phyloP scores from a whole-genome alignment of 805 yeast genomes.

The Candida nanaspora region DNA sequence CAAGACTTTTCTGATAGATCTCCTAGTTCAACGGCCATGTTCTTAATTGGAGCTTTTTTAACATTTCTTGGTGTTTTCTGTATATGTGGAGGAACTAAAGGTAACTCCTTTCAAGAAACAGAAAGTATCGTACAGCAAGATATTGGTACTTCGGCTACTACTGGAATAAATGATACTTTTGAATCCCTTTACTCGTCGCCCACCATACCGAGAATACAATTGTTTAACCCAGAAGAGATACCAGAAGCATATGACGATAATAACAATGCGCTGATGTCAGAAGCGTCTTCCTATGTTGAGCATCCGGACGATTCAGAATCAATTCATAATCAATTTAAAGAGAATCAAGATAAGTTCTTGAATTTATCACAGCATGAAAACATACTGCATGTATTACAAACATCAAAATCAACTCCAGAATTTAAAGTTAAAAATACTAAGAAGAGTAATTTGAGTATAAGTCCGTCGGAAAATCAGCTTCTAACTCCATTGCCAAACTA shows the following conservation, averaged over 20 bases:
- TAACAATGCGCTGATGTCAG: background rate
- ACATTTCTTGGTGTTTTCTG: conserved; percentile 36
- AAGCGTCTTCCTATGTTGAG: background rate
- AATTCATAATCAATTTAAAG: background rate
- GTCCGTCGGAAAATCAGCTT: too few species aligned
- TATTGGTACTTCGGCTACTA: too few species aligned
- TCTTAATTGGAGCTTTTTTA: conserved; percentile 28
- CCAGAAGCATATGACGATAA: too few species aligned
- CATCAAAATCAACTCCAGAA: conserved; percentile 14
- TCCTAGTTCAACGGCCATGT: conserved; percentile 13
- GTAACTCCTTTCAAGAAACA: background rate
- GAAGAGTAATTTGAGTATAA: too few species aligned
- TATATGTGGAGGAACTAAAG: conserved; percentile 18
- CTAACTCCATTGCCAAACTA: too few species aligned
- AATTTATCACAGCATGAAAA: background rate
- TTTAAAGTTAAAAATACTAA: conserved; percentile 1
- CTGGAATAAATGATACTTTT: too few species aligned
- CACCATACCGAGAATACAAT: too few species aligned
- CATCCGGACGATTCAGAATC: background rate
- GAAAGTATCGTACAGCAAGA: background rate
- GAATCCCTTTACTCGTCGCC: too few species aligned
- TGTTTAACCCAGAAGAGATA: too few species aligned
- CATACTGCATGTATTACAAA: conserved; percentile 5
- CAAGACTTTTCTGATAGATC: conserved; percentile 30
- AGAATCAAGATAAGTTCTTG: background rate